These are phyloP conservation scores for Fraxinus ornus DNA, from an alignment of 305 asterid genomes.

Conservation along the genomic window DNA sequence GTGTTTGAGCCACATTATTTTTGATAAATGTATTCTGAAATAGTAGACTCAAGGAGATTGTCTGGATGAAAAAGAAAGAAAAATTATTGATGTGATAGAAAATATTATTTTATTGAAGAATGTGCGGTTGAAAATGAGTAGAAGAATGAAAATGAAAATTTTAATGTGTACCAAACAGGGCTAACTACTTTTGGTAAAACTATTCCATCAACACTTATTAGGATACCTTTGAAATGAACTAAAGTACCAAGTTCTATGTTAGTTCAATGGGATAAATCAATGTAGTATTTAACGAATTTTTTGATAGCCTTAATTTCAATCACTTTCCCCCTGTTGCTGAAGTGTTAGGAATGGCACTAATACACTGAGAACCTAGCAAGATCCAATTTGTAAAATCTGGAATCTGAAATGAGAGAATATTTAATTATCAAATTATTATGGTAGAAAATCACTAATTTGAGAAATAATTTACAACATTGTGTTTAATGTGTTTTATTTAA, in stretches of 20 bases:
- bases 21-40: no score
- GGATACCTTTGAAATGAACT: background rate
- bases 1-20: no score
- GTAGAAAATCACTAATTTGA: background rate
- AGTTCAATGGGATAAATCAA: constrained; percentile 18
- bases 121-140: no score
- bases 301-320: background rate
- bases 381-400: background rate
- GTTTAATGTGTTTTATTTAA: background rate
- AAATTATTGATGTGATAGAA: no score
- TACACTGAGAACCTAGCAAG: background rate
- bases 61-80: no score
- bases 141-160: no score
- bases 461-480: background rate
- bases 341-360: background rate
- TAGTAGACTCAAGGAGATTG: no score
- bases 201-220: constrained; percentile 10
- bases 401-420: background rate
- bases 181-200: constrained; percentile 1
- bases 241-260: background rate
- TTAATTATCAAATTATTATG: background rate
- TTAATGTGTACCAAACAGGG: no score
- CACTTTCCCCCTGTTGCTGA: constrained; percentile 1
- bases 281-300: background rate
- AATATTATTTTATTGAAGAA: no score